A percentile compares a stretch with the other conserved stretches of the same genome.
Conservation (phyloP, 129 eudicot genomes). For the Helichrysum umbraculigerum region DNA sequence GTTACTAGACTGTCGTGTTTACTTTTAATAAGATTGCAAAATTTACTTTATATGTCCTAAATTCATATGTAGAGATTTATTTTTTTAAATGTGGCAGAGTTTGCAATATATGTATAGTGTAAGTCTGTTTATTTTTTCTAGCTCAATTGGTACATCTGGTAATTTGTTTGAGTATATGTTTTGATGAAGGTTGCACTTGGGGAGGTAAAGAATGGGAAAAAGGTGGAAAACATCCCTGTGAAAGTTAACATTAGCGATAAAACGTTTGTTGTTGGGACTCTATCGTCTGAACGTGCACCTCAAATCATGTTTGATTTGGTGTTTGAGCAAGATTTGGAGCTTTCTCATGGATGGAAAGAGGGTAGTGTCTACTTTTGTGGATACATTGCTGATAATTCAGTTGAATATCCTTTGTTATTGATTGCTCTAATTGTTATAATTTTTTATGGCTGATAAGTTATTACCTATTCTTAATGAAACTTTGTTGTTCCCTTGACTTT, state of each 20-base stretch:
- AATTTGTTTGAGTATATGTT: not conserved
- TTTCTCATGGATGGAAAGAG: conserved; percentile 78
- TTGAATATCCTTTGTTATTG: conserved; percentile 32
- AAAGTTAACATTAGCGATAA: conserved; percentile 40
- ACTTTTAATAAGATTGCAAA: too few relatives aligned
- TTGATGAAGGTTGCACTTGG: conserved; percentile 65
- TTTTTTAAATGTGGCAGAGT: too few relatives aligned
- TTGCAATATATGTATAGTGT: too few relatives aligned
- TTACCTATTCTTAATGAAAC: not conserved
- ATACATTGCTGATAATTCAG: conserved; percentile 45
- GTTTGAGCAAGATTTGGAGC: conserved; percentile 66
- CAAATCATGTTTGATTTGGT: conserved; percentile 76
- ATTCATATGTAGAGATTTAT: too few relatives aligned
- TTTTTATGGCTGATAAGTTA: not conserved
- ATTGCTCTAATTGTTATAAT: not conserved
- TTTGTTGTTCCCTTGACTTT: conserved; percentile 32
- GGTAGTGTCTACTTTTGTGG: conserved; percentile 80
- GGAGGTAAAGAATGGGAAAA: conserved; percentile 59
- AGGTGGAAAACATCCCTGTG: conserved; percentile 45
- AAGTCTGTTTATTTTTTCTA: not conserved
- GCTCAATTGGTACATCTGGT: not conserved
- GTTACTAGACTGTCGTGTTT: too few relatives aligned
- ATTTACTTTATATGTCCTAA: too few relatives aligned
- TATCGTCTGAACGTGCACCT: conserved; percentile 53
- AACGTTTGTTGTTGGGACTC: conserved; percentile 47